Conservation (phyloP, 2,329 filamentous ascomycete species). For the Aspergillus ruber region DNA sequence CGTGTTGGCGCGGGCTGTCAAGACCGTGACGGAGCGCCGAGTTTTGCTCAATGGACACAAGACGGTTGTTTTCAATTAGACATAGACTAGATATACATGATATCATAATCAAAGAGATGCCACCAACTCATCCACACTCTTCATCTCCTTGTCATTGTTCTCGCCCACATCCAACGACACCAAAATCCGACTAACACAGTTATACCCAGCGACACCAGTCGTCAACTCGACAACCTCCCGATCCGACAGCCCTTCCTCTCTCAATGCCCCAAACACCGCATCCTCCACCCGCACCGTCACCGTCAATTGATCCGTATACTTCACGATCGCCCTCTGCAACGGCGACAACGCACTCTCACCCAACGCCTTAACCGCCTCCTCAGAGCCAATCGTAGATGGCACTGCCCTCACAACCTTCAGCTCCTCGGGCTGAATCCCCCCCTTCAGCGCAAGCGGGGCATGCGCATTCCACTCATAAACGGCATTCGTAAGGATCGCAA, state of each 20-base stretch:
- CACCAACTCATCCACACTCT: conserved; percentile 64
- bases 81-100: not conserved
- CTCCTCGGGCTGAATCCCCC: conserved; percentile 25
- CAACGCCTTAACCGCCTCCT: conserved; percentile 37
- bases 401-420: conserved; percentile 51
- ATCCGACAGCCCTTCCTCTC: conserved; percentile 57
- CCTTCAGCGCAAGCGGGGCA: conserved; percentile 54
- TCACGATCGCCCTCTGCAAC: conserved; percentile 61
- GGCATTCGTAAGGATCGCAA: conserved; percentile 71
- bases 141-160: conserved; percentile 47
- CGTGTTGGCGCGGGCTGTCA: conserved; percentile 72
- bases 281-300: conserved; percentile 62
- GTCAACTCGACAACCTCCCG: conserved; percentile 77
- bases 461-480: conserved; percentile 84
- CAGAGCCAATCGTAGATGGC: conserved; percentile 39
- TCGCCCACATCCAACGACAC: conserved; percentile 67
- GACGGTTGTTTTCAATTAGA: conserved; percentile 66
- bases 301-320: conserved; percentile 80
- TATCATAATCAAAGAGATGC: conserved; percentile 8
- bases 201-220: conserved; percentile 78
- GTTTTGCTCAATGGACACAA: conserved; percentile 73
- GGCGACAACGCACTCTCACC: conserved; percentile 42
- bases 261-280: conserved; percentile 56
- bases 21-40: conserved; percentile 73
- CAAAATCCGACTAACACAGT: conserved; percentile 79